Conservation (phyloP, 2,329 filamentous ascomycete genomes). For the Botryotinia narcissicola region DNA sequence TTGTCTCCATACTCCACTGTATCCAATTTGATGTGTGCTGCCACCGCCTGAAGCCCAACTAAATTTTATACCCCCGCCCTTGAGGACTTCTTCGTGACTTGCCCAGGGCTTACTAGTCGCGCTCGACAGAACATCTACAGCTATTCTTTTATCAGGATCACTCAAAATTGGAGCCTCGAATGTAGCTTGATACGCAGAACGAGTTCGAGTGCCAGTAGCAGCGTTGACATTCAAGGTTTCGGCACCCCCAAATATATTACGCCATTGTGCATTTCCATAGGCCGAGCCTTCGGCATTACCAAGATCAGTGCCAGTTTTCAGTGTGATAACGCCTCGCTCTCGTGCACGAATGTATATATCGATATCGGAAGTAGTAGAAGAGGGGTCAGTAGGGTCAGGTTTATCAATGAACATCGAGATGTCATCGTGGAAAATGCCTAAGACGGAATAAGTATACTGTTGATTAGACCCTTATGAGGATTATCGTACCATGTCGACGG, state of each 20-base stretch:
- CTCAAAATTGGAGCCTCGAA: slow-evolving; percentile 80
- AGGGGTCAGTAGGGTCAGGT: slow-evolving; percentile 65
- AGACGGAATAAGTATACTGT: neutral
- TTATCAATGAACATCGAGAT: slow-evolving; percentile 81
- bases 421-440: slow-evolving; percentile 83
- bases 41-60: slow-evolving; percentile 66
- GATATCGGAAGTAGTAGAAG: slow-evolving; percentile 72
- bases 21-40: slow-evolving; percentile 74
- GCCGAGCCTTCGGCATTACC: slow-evolving; percentile 93
- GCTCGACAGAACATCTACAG: slow-evolving; percentile 77
- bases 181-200: slow-evolving; percentile 84
- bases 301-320: slow-evolving; percentile 93
- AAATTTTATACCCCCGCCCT: slow-evolving; percentile 73
- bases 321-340: slow-evolving; percentile 78
- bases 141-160: slow-evolving; percentile 76
- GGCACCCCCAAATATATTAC: slow-evolving; percentile 92
- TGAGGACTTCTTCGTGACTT: slow-evolving; percentile 85
- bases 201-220: slow-evolving; percentile 82
- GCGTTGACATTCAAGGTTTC: slow-evolving; percentile 87
- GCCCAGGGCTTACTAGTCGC: slow-evolving; percentile 89
- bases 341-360: slow-evolving; percentile 74
- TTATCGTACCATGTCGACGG: slow-evolving; percentile 69
- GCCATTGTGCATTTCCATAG: slow-evolving; percentile 80
- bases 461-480: neutral
- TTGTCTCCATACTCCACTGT: slow-evolving; percentile 83